Evolutionary conservation across 192 early-diverging fungal genomes (phyloP), one percentile per base, ranked within the genome.

Genomic region (Umbelopsis ramanniana): DNA sequence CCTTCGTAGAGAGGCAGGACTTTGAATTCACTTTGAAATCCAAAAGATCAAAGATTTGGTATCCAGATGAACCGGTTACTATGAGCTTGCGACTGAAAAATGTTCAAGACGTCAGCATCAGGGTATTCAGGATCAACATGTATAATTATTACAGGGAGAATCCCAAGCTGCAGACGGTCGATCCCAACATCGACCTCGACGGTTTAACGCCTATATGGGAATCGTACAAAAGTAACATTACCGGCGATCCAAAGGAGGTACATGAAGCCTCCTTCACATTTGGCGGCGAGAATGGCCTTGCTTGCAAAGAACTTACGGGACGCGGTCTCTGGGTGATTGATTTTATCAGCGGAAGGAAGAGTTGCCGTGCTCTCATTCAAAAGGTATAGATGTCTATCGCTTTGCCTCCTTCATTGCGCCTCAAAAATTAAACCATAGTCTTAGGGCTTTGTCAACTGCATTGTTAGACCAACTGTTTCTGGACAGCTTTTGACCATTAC

Each of bases 141-240:
- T 70, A 78, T 0, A 80, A 81, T 46, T 86, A 86, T 47, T 78
- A 71, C 47, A 38, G 69, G 48, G 46, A 66, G 17, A 38, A 76
- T 35, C 24, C 72, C 0, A 60, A 79, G 6, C 72, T 47, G 8
- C 60, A 78, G 23, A 54, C 72, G 11, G 46, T 57, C 4, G 73
- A 52, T 12, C 29, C 48, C 63, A 22, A 46, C 52, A 37, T 72
- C 73, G 68, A 77, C 40, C 54, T 86, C 33, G 83, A 84, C 72
- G 82, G 85, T 11, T 52, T 86, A 52, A 81, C 71, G n/a, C 81
- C 85, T 6, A 77, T 79, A 43, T 84, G 79, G 78, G 85, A 86
- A 53, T 35, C 71, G 7, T 37, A 70, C 37, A 52, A 74, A 0
- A 69, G 67, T 14, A 54, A 70, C 9, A 23, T 37, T n/a, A 8